Evolutionary conservation across 345 rosid species (phyloP).

Genomic region (Bruguiera sexangula): DNA sequence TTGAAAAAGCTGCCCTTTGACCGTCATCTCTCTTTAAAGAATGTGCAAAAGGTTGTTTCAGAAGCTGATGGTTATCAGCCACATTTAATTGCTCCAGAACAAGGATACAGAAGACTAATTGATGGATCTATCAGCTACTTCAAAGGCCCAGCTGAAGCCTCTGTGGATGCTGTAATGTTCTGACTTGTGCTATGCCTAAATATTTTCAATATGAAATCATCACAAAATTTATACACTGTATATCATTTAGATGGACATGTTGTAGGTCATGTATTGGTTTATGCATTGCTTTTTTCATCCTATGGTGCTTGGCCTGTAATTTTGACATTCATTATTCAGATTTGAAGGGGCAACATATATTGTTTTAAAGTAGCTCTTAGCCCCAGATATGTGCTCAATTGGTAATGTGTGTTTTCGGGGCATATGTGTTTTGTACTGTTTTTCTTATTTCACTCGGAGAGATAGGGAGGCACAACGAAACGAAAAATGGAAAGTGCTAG

Average conservation of each 20-base stretch:
- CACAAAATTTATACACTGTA: no score
- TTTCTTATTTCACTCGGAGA: not conserved
- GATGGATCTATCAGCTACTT: slow-evolving; percentile 93
- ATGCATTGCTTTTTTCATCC: no score
- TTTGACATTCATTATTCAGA: no score
- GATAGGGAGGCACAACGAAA: not conserved
- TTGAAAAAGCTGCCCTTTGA: slow-evolving; percentile 98
- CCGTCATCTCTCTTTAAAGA: slow-evolving; percentile 85
- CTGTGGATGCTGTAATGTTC: slow-evolving; percentile 88
- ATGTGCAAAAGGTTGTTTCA: slow-evolving; percentile 94
- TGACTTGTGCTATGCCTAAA: slow-evolving; percentile 10
- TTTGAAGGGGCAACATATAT: no score
- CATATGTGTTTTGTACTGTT: not conserved
- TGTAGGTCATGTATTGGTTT: no score
- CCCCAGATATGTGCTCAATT: no score
- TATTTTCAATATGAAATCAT: slow-evolving; percentile 5
- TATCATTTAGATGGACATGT: no score
- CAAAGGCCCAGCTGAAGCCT: slow-evolving; percentile 99
- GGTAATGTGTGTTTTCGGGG: no score
- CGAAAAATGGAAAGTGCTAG: not conserved
- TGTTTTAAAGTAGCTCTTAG: no score
- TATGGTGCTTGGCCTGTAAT: no score
- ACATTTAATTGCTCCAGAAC: slow-evolving; percentile 98
- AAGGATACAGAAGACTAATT: slow-evolving; percentile 97
- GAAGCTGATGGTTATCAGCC: slow-evolving; percentile 99